These are phyloP conservation scores for Solanum chacoense DNA, from an alignment of 305 asterid species.

Conservation along the genomic window DNA sequence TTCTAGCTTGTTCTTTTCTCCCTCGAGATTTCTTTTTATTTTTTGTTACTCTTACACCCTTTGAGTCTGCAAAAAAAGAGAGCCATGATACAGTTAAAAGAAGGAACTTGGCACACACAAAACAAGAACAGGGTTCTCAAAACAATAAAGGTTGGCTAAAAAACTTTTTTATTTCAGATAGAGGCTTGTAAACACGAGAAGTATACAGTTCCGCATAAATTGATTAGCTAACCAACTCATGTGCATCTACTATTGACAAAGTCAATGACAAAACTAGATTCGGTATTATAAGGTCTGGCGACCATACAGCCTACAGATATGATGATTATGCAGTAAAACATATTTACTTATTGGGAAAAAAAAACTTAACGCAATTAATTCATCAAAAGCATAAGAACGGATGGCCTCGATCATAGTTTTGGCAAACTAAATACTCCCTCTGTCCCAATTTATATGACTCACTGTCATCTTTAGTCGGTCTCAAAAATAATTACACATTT, in stretches of 20 bases:
- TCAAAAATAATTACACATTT: background rate
- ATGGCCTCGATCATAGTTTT: background rate
- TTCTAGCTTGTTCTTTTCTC: slow-evolving; percentile 18
- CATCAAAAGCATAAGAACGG: background rate
- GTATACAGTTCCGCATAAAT: background rate
- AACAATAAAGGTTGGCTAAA: background rate
- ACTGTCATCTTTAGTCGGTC: background rate
- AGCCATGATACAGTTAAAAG: background rate
- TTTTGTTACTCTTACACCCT: slow-evolving; percentile 23
- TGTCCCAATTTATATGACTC: background rate
- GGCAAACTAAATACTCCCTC: background rate
- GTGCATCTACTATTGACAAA: background rate
- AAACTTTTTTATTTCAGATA: background rate
- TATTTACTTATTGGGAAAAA: background rate
- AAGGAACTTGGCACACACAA: background rate
- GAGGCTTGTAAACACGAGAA: background rate
- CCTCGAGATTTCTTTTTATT: slow-evolving; percentile 32
- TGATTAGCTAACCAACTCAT: background rate
- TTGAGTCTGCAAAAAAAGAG: slow-evolving; percentile 18
- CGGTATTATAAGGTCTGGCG: background rate
- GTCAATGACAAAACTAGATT: background rate
- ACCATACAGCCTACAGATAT: background rate
- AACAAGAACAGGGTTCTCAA: background rate
- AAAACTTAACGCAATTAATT: background rate
- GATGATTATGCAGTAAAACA: background rate